phyloP scores from a whole-genome alignment of 768 basidiomycete species.

The Cantharellus anzutake region DNA sequence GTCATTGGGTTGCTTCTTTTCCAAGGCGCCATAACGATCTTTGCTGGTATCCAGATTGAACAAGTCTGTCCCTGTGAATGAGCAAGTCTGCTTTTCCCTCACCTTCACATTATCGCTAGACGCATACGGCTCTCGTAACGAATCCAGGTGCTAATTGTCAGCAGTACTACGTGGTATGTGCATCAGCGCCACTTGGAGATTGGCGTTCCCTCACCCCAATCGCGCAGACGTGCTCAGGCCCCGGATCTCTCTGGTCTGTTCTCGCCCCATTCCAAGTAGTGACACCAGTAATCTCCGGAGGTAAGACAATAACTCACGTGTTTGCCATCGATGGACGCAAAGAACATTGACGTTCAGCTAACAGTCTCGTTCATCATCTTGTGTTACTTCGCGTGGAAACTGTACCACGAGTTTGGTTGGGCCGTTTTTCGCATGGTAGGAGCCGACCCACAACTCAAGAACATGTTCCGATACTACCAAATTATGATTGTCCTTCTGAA shows the following conservation, averaged over 20 bases:
- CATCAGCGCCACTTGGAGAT: background rate
- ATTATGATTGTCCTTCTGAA: slow-evolving; percentile 75
- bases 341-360: background rate
- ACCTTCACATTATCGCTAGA: slow-evolving; percentile 22
- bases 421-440: slow-evolving; percentile 54
- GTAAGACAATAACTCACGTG: slow-evolving; percentile 34
- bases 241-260: slow-evolving; percentile 35
- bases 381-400: slow-evolving; percentile 14
- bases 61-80: background rate
- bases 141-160: slow-evolving; percentile 5
- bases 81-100: background rate
- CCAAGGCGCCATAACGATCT: slow-evolving; percentile 53
- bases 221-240: slow-evolving; percentile 28
- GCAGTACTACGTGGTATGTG: slow-evolving; percentile 18
- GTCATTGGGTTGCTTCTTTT: slow-evolving; percentile 33
- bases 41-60: slow-evolving; percentile 55
- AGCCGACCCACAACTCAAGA: slow-evolving; percentile 68
- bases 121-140: slow-evolving; percentile 37
- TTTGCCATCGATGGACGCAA: slow-evolving; percentile 4
- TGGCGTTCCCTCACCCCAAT: background rate
- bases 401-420: slow-evolving; percentile 73
- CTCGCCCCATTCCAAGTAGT: slow-evolving; percentile 54
- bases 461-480: slow-evolving; percentile 61
- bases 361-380: background rate
- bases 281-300: slow-evolving; percentile 47